Conservation (phyloP, 31 red algal species). For the Bonnemaisonia californica region DNA sequence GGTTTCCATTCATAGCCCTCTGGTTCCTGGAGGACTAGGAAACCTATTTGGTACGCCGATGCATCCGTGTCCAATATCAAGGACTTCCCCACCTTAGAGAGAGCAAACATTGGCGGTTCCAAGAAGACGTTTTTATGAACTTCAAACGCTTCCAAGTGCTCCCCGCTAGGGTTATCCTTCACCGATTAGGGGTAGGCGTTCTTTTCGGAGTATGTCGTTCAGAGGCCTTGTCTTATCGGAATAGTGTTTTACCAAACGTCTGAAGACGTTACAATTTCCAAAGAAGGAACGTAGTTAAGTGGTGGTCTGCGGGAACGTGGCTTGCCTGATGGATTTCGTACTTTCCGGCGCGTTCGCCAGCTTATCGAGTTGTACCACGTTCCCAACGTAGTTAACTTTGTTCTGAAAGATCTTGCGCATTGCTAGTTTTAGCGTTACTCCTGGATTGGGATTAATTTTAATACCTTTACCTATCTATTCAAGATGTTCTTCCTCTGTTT, state of each 20-base stretch:
- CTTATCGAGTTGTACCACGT: neutral
- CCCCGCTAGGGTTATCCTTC: no score
- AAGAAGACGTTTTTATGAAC: neutral
- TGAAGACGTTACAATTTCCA: slow-evolving; percentile 31
- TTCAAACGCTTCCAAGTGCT: neutral
- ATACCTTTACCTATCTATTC: slow-evolving; percentile 5
- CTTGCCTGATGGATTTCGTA: neutral
- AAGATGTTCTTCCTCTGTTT: slow-evolving; percentile 5
- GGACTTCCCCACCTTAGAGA: neutral
- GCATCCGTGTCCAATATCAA: no score
- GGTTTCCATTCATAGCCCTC: slow-evolving; percentile 3
- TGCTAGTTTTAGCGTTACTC: no score
- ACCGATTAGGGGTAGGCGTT: neutral
- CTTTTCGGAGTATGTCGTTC: slow-evolving; percentile 8
- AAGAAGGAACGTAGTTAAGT: slow-evolving; percentile 20
- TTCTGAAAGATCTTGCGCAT: no score
- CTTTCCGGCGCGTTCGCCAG: neutral
- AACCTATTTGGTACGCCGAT: no score
- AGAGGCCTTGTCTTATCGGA: slow-evolving; percentile 13
- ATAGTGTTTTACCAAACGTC: slow-evolving; percentile 14
- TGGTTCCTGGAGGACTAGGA: neutral
- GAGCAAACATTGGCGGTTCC: neutral
- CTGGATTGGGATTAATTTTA: neutral
- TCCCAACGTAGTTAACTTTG: slow-evolving; percentile 8
- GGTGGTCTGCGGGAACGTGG: neutral